phyloP scores from a whole-genome alignment of 2,329 filamentous ascomycete species.

The Claviceps africana region DNA sequence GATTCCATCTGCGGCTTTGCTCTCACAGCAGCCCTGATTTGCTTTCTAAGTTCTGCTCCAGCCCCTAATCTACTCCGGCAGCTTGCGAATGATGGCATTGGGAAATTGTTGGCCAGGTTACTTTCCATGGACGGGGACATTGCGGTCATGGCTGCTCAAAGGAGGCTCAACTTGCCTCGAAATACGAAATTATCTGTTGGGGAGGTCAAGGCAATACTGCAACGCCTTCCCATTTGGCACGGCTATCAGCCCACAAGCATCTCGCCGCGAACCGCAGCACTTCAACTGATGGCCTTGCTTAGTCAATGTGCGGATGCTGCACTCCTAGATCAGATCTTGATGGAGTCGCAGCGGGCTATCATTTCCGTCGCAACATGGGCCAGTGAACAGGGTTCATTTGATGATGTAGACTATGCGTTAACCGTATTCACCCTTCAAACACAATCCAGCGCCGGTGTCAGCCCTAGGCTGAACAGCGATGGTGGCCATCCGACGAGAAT shows the following conservation, averaged over 20 bases:
- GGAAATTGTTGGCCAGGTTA: slow-evolving; percentile 40
- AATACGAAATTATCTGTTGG: slow-evolving; percentile 42
- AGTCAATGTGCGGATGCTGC: slow-evolving; percentile 15
- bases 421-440: slow-evolving; percentile 25
- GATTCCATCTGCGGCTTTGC: slow-evolving; percentile 51
- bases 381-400: slow-evolving; percentile 5
- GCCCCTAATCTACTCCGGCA: slow-evolving; percentile 46
- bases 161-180: slow-evolving; percentile 55
- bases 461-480: slow-evolving; percentile 11
- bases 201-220: slow-evolving; percentile 38
- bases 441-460: slow-evolving; percentile 16
- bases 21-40: slow-evolving; percentile 47
- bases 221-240: slow-evolving; percentile 46
- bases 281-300: slow-evolving; percentile 45
- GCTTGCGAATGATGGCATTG: slow-evolving; percentile 39
- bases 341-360: slow-evolving; percentile 16
- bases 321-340: slow-evolving; percentile 16
- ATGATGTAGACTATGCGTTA: slow-evolving; percentile 28
- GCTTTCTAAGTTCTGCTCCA: slow-evolving; percentile 46
- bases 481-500: slow-evolving; percentile 16
- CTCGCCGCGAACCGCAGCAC: slow-evolving; percentile 47
- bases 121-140: slow-evolving; percentile 43
- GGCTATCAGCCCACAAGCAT: slow-evolving; percentile 33
- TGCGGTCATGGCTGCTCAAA: slow-evolving; percentile 45
- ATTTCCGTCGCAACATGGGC: slow-evolving; percentile 12